These are phyloP conservation scores for Cladorrhinum sp. DNA, from an alignment of 2,329 filamentous ascomycete genomes.

Conservation along the genomic window DNA sequence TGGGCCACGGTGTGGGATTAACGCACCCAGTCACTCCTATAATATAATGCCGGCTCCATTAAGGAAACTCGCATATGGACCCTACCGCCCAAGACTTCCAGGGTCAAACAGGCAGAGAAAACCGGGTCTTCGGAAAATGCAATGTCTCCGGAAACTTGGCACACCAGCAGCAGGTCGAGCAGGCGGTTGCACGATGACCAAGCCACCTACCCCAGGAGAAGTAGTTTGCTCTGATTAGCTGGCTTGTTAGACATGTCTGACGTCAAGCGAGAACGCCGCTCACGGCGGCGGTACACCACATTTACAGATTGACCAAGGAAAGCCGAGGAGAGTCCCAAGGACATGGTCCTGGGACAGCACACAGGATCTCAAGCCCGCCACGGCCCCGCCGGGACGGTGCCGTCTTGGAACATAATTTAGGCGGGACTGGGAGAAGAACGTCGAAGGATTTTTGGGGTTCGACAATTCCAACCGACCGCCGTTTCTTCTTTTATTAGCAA, in stretches of 20 bases:
- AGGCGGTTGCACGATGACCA: neutral
- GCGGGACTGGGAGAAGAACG: slow-evolving; percentile 23
- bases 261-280: slow-evolving; percentile 17
- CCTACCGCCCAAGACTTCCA: slow-evolving; percentile 9
- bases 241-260: slow-evolving; percentile 17
- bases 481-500: slow-evolving; percentile 2
- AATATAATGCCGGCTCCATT: slow-evolving; percentile 13
- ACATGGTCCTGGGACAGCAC: slow-evolving; percentile 34
- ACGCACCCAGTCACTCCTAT: slow-evolving; percentile 3
- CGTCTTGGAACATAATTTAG: slow-evolving; percentile 24
- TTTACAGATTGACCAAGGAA: slow-evolving; percentile 13
- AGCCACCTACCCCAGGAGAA: slow-evolving; percentile 2
- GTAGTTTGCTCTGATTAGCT: neutral
- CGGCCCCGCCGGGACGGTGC: slow-evolving; percentile 25
- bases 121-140: slow-evolving; percentile 22
- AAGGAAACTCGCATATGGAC: slow-evolving; percentile 17
- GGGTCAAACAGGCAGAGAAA: slow-evolving; percentile 17
- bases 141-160: slow-evolving; percentile 21
- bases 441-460: slow-evolving; percentile 23
- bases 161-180: slow-evolving; percentile 4
- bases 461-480: slow-evolving; percentile 10
- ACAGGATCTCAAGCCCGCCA: slow-evolving; percentile 25
- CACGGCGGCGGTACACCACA: slow-evolving; percentile 18
- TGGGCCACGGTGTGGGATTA: slow-evolving; percentile 17
- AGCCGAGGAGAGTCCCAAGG: slow-evolving; percentile 29